Percentiles rank a stretch among this genome's conserved stretches.
Conservation (phyloP, 2,329 filamentous ascomycete species). For the Beauveria sp. region DNA sequence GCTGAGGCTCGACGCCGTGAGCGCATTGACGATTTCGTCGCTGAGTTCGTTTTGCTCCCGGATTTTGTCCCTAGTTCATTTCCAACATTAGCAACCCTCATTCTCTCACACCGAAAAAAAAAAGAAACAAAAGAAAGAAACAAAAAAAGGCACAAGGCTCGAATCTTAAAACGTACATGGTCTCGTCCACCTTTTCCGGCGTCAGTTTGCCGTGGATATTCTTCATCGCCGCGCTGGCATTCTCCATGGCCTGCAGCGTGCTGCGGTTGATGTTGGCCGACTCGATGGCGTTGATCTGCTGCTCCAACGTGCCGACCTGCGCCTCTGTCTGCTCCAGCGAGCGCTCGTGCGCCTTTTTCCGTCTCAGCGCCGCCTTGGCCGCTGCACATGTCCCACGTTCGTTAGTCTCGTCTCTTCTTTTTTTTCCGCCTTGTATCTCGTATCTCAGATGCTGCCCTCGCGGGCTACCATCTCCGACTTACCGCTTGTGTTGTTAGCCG, state of each 20-base stretch:
- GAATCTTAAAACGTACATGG: slow-evolving; percentile 60
- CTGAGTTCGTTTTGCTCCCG: slow-evolving; percentile 88
- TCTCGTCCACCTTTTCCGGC: slow-evolving; percentile 89
- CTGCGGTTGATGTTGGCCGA: slow-evolving; percentile 98
- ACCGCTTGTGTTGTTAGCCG: slow-evolving; percentile 82
- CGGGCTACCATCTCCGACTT: slow-evolving; percentile 28
- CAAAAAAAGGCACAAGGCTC: no score
- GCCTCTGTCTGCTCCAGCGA: slow-evolving; percentile 83
- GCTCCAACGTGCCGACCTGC: slow-evolving; percentile 87
- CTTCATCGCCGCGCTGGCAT: slow-evolving; percentile 84
- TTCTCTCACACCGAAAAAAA: no score
- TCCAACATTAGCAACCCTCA: slow-evolving; percentile 22
- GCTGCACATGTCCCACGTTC: slow-evolving; percentile 42
- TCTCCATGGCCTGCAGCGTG: slow-evolving; percentile 90
- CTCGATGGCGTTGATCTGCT: slow-evolving; percentile 95
- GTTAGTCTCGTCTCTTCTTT: neutral
- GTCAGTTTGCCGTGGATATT: slow-evolving; percentile 85
- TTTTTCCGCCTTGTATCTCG: no score
- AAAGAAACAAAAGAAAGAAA: no score
- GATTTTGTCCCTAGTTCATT: slow-evolving; percentile 64
- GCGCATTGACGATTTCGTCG: slow-evolving; percentile 84
- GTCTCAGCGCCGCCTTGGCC: slow-evolving; percentile 80
- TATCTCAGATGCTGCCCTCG: neutral
- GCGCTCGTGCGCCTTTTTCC: slow-evolving; percentile 92
- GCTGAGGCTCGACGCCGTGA: slow-evolving; percentile 62